These are phyloP conservation scores for Phytophthora rubi DNA, from an alignment of 352 stramenopile genomes.

Conservation along the genomic window DNA sequence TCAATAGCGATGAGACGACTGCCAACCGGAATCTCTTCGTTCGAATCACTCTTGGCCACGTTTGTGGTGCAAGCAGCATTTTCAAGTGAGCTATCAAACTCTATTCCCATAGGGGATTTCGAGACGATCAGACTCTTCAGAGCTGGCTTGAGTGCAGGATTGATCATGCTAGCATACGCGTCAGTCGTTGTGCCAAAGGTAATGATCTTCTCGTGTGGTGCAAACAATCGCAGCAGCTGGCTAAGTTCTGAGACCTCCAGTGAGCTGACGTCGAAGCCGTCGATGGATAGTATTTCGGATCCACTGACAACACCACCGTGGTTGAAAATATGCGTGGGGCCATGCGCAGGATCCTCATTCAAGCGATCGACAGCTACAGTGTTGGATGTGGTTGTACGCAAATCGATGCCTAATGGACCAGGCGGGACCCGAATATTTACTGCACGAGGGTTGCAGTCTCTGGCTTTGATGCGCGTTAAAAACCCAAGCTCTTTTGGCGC, in stretches of 20 bases:
- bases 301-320: slow-evolving; percentile 55
- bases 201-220: slow-evolving; percentile 56
- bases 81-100: slow-evolving; percentile 37
- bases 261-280: slow-evolving; percentile 50
- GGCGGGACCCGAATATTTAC: slow-evolving; percentile 47
- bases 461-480: slow-evolving; percentile 9
- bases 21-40: slow-evolving; percentile 39
- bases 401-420: slow-evolving; percentile 60
- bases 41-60: slow-evolving; percentile 12
- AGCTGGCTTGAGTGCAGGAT: slow-evolving; percentile 9
- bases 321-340: slow-evolving; percentile 47
- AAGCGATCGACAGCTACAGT: slow-evolving; percentile 54
- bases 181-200: slow-evolving; percentile 57
- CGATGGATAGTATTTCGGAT: slow-evolving; percentile 58
- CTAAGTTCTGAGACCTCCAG: slow-evolving; percentile 46
- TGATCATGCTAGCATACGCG: slow-evolving; percentile 47
- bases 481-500: slow-evolving; percentile 51
- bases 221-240: slow-evolving; percentile 45
- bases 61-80: slow-evolving; percentile 17
- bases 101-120: slow-evolving; percentile 36
- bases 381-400: slow-evolving; percentile 51
- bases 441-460: slow-evolving; percentile 31
- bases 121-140: slow-evolving; percentile 29
- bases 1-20: slow-evolving; percentile 63
- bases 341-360: slow-evolving; percentile 41